Conservation (phyloP, 352 stramenopile species). For the Saprolegnia parasitica region DNA sequence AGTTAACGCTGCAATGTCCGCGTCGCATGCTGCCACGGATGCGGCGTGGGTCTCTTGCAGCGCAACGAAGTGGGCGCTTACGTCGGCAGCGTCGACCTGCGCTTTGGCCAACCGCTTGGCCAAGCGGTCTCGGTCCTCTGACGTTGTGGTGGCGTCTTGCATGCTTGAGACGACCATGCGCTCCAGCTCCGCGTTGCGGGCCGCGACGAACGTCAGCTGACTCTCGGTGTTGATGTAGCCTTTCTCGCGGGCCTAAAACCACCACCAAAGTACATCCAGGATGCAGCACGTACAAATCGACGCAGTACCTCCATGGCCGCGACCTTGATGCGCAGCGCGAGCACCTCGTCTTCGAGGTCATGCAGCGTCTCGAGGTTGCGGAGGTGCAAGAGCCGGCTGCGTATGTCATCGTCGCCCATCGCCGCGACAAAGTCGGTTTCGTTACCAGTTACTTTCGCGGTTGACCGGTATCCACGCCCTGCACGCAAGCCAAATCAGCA, state of each 20-base stretch:
- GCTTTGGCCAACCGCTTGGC: background rate
- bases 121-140: conserved; percentile 2
- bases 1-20: no score
- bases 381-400: conserved; percentile 8
- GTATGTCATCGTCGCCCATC: conserved; percentile 1
- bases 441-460: no score
- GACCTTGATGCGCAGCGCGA: background rate
- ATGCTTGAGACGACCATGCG: conserved; percentile 18
- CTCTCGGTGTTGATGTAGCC: background rate
- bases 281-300: background rate
- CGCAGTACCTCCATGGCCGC: conserved; percentile 7
- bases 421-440: no score
- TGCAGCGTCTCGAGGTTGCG: conserved; percentile 23
- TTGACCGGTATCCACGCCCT: no score
- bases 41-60: background rate
- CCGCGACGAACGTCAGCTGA: conserved; percentile 20
- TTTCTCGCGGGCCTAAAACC: conserved; percentile 19
- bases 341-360: conserved; percentile 20
- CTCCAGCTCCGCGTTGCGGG: conserved; percentile 26
- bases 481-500: no score
- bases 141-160: background rate
- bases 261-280: background rate
- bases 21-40: background rate
- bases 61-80: background rate
- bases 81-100: background rate